Percentiles rank a stretch among this genome's conserved stretches.
These are phyloP conservation scores for Mariannaea elegans DNA, from an alignment of 2,329 filamentous ascomycete species.

Conservation along the genomic window DNA sequence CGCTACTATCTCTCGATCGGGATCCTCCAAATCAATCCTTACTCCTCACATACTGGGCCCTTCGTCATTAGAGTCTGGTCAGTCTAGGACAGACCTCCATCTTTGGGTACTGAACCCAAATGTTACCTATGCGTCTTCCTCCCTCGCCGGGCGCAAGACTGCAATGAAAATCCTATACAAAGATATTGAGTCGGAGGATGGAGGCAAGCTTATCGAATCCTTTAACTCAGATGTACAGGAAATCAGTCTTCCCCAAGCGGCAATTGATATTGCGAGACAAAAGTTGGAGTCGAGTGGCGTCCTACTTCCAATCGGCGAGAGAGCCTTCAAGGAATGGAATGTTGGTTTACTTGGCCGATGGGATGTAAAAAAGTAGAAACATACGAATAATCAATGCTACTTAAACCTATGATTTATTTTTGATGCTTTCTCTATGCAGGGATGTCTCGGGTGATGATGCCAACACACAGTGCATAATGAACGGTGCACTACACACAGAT, in stretches of 20 bases:
- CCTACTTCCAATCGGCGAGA: conserved; percentile 64
- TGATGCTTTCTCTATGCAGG: too few relatives aligned
- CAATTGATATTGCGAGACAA: conserved; percentile 55
- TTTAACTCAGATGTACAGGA: conserved; percentile 67
- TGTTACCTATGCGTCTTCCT: conserved; percentile 60
- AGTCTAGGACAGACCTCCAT: conserved; percentile 48
- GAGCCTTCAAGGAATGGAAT: conserved; percentile 71
- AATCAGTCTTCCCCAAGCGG: conserved; percentile 60
- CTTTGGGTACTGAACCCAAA: conserved; percentile 67
- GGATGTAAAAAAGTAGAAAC: conserved; percentile 25
- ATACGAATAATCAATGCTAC: not conserved
- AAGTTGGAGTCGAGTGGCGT: conserved; percentile 58
- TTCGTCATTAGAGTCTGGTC: conserved; percentile 3
- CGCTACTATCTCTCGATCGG: conserved; percentile 64
- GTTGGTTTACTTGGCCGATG: conserved; percentile 67
- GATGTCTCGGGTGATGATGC: not conserved
- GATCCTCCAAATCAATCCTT: conserved; percentile 65
- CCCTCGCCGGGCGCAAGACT: conserved; percentile 37
- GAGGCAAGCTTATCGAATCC: conserved; percentile 58
- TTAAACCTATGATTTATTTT: too few relatives aligned
- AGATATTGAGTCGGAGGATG: conserved; percentile 52
- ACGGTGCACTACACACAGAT: not conserved
- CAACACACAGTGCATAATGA: not conserved
- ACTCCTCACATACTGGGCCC: conserved; percentile 44
- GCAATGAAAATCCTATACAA: conserved; percentile 66